phyloP scores from a whole-genome alignment of 2,329 filamentous ascomycete genomes.

The Chaetomium globosum region DNA sequence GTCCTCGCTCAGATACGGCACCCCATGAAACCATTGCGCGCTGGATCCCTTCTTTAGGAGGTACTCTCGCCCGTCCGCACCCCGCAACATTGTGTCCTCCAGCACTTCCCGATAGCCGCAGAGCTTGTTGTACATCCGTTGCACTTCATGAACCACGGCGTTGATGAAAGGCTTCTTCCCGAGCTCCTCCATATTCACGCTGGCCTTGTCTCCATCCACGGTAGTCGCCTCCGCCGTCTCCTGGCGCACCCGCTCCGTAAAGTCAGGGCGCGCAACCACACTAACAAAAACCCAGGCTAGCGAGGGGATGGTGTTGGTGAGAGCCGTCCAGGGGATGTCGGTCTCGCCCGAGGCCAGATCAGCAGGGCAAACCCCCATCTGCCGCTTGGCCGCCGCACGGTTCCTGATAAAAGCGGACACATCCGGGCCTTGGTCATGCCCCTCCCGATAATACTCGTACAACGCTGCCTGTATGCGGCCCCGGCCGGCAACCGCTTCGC shows the following conservation, averaged over 20 bases:
- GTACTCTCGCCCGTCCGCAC: background rate
- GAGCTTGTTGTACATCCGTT: background rate
- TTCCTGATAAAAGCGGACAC: background rate
- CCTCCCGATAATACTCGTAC: background rate
- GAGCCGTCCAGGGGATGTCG: constrained; percentile 13
- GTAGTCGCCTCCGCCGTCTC: background rate
- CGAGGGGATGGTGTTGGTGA: constrained; percentile 25
- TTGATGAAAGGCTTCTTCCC: background rate
- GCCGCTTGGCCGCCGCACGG: background rate
- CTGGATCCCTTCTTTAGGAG: background rate
- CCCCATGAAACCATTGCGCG: background rate
- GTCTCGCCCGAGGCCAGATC: constrained; percentile 22
- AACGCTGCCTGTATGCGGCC: background rate
- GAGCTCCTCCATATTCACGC: background rate
- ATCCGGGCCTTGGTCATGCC: background rate
- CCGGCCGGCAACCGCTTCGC: background rate
- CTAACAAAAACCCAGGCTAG: constrained; percentile 24
- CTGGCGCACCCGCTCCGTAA: background rate
- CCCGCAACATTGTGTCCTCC: background rate
- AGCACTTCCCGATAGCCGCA: background rate
- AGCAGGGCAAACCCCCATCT: background rate
- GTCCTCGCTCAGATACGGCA: background rate
- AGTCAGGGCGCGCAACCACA: constrained; percentile 31
- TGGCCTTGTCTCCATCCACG: background rate
- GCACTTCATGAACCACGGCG: background rate